These are phyloP conservation scores for Zygoascus sp. DNA, from an alignment of 1,139 yeast genomes.

Conservation along the genomic window DNA sequence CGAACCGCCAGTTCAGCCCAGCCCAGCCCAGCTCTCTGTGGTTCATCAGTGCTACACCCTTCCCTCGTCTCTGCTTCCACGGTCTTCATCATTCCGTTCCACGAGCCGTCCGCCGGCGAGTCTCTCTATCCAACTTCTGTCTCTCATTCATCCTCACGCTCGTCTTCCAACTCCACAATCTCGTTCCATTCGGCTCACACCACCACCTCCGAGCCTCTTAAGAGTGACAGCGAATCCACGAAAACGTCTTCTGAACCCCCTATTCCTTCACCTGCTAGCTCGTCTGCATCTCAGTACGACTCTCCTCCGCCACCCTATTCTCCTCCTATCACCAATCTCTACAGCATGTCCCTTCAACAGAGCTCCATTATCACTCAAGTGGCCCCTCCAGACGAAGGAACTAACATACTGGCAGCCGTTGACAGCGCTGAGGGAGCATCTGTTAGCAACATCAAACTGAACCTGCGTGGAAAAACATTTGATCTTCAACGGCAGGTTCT, in stretches of 20 bases:
- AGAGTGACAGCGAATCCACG: background rate
- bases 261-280: slow-evolving; percentile 12
- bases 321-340: slow-evolving; percentile 25
- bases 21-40: too few relatives aligned
- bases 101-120: slow-evolving; percentile 10
- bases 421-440: slow-evolving; percentile 5
- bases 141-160: slow-evolving; percentile 13
- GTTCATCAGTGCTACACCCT: too few relatives aligned
- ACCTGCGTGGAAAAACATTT: slow-evolving; percentile 59
- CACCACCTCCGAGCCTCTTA: background rate
- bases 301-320: slow-evolving; percentile 30
- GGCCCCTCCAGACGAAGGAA: slow-evolving; percentile 15
- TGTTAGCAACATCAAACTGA: slow-evolving; percentile 47
- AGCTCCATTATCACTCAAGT: slow-evolving; percentile 35
- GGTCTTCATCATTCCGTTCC: slow-evolving; percentile 8
- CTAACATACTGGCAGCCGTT: background rate
- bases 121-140: slow-evolving; percentile 16
- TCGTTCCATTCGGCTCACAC: slow-evolving; percentile 1
- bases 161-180: background rate
- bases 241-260: slow-evolving; percentile 8
- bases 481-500: slow-evolving; percentile 81
- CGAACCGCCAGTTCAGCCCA: too few relatives aligned
- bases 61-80: too few relatives aligned
- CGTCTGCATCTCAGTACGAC: slow-evolving; percentile 11
- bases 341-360: slow-evolving; percentile 28